Conservation (phyloP, 176 grass and related monocot genomes). For the Alopecurus myosuroides region DNA sequence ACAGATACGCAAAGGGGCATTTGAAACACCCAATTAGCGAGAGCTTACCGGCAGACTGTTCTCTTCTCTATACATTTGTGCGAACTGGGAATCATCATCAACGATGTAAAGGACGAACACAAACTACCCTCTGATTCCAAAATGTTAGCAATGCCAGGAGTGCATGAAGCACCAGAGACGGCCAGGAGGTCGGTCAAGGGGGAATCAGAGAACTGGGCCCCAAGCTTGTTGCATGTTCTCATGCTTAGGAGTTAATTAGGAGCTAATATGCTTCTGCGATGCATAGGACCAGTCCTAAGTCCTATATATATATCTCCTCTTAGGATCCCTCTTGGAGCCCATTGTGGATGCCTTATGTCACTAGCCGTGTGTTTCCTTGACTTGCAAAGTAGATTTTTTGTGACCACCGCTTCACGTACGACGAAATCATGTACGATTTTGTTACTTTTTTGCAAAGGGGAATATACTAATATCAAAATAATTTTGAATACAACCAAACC, state of each 20-base stretch:
- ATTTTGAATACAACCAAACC: too few relatives aligned
- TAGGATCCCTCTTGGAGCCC: background rate
- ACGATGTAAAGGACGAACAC: conserved; percentile 9
- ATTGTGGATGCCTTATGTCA: background rate
- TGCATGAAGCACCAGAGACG: conserved; percentile 28
- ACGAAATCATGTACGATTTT: too few relatives aligned
- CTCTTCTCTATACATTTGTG: background rate
- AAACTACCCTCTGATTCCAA: conserved; percentile 13
- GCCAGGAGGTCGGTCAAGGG: conserved; percentile 38
- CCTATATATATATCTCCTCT: background rate
- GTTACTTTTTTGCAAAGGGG: too few relatives aligned
- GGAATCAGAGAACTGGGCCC: conserved; percentile 31
- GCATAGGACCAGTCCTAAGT: background rate
- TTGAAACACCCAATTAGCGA: conserved; percentile 21
- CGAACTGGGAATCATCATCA: conserved; percentile 16
- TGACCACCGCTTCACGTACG: too few relatives aligned
- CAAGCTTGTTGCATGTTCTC: background rate
- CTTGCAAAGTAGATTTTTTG: background rate
- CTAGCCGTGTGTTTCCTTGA: conserved; percentile 3
- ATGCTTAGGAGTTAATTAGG: conserved; percentile 1
- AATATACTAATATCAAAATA: too few relatives aligned
- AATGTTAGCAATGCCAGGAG: conserved; percentile 26
- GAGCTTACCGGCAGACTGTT: background rate
- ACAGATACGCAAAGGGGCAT: background rate
- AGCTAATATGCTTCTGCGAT: background rate